Base-by-base conservation (phyloP, 169 alveolate genomes). In the Plasmodium berghei region DNA sequence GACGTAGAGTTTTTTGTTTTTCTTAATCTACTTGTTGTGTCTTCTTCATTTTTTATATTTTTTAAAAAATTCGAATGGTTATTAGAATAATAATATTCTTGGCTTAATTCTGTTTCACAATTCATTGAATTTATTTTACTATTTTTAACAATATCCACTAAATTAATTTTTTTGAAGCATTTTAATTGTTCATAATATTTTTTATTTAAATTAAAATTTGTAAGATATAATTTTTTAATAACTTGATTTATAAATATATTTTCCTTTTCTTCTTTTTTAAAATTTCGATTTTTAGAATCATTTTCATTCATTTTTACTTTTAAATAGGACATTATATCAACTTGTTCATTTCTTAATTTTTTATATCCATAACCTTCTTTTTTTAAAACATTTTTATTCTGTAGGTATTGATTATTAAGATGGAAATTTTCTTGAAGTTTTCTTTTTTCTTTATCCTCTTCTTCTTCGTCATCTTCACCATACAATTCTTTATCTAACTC, bases 221-320 rank as follows among this genome's bases (percentile, higher is more conserved):
- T 77, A 5, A 63, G 72, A 77, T 77, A 77, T 64, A 77, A 77
- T 24, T 77, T 77, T 64, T 77, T 77, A 54, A 77, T 58, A 52
- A 77, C 66, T 63, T 77, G 74, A 77, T 77, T 77, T 46, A 77
- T 77, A 54, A 77, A 58, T 14, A 58, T 48, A 52, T 77, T 77
- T 77, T 77, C 89, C 16, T 45, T 77, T 77, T 77, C 89, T 70
- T 62, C 75, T 49, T 77, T 77, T 77, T 77, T 77, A 73, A 12
- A 3, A 26, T 63, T 52, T 63, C 42, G 56, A 48, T 63, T 70
- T 20, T 62, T 64, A 77, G 49, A 46, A 63, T 77, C 75, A 28
- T 10, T 75, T 45, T 77, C 89, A 69, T 77, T 52, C 89, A 77
- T 77, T 77, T 77, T 77, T 48, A 77, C 89, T 26, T 77, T 77